Base-by-base conservation (phyloP, 208 protist genomes). In the Leptomonas seymouri region DNA sequence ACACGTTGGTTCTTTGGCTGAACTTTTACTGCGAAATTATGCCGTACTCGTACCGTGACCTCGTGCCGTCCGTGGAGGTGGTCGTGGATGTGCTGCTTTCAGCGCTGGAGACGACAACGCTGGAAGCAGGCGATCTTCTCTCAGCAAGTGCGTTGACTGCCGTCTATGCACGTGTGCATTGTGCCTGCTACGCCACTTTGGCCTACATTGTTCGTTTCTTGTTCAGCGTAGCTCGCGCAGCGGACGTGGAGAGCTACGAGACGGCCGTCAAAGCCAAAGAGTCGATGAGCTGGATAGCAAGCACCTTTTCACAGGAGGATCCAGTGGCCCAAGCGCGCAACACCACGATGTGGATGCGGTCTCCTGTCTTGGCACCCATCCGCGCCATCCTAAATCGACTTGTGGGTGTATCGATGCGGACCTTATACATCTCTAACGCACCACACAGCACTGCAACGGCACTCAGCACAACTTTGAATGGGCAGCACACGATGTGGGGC, bases 271-370 rank as follows among this genome's bases (percentile, higher is more conserved):
- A 25, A 3, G 36, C 55, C 28, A 76, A 69, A 48, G 62, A 69
- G 61, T 68, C 70, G 23, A 76, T 76, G 70, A 76, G 70, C 21
- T 76, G 70, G 70, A 68, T 76, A 20, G 70, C 70, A 20, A 76
- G 70, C 56, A 69, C 70, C 12, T 76, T 76, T 39, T 58, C 55
- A 21, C 62, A 63, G 36, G 62, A 69, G 21, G 70, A 76, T 23
- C 70, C 70, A 4, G 62, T 69, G 25, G 55, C 53, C 11, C 62
- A 69, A 41, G 70, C 62, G 4, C 61, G 63, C 21, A 56, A 21
- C 27, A 51, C 62, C 3, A 63, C 70, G 23, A 46, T 76, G 53
- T 78, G 73, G 73, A 18, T 44, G 1, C 63, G 59, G 34, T 71
- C 73, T 0, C 25, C 59, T 4, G 62, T 73, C 16, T 66, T 78